These are phyloP conservation scores for Leptographium wingfieldii DNA, from an alignment of 2,329 filamentous ascomycete species.

Conservation along the genomic window DNA sequence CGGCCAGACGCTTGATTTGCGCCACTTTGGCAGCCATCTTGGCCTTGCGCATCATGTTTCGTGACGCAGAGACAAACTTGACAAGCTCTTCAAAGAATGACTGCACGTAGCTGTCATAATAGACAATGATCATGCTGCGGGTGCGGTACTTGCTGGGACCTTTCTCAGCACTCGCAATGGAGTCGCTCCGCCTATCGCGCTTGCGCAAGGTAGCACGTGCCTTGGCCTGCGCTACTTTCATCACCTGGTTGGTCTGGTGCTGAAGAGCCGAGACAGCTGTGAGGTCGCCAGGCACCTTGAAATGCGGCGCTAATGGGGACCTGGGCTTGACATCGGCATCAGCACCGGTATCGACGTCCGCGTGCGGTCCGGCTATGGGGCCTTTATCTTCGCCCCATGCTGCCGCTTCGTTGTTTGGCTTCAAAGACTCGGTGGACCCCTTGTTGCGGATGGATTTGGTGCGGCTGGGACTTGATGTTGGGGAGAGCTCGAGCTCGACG, in stretches of 20 bases:
- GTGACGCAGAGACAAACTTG: slow-evolving; percentile 63
- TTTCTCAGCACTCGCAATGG: slow-evolving; percentile 36
- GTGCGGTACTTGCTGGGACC: slow-evolving; percentile 51
- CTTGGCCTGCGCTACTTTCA: slow-evolving; percentile 25
- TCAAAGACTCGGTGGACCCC: slow-evolving; percentile 17
- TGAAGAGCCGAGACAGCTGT: slow-evolving; percentile 6
- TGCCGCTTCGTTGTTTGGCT: slow-evolving; percentile 13
- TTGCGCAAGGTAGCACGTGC: slow-evolving; percentile 36
- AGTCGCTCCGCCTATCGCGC: slow-evolving; percentile 34
- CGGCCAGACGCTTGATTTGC: slow-evolving; percentile 47
- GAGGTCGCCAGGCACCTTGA: slow-evolving; percentile 9
- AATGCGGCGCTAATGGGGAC: slow-evolving; percentile 5
- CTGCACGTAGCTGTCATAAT: slow-evolving; percentile 82
- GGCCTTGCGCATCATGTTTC: slow-evolving; percentile 76
- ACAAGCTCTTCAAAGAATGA: slow-evolving; percentile 72
- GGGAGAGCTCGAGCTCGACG: slow-evolving; percentile 18
- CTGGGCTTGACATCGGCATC: not conserved
- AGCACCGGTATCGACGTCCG: not conserved
- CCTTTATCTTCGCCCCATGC: not conserved
- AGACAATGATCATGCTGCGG: slow-evolving; percentile 71
- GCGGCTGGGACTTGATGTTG: slow-evolving; percentile 1
- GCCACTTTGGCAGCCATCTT: slow-evolving; percentile 71
- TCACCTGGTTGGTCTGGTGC: slow-evolving; percentile 5
- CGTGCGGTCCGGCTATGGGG: not conserved
- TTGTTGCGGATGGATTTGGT: slow-evolving; percentile 17